Evolutionary conservation across 2,329 filamentous ascomycete species (phyloP), one percentile per base, ranked within the genome.

Genomic region (Penicillium sp.): DNA sequence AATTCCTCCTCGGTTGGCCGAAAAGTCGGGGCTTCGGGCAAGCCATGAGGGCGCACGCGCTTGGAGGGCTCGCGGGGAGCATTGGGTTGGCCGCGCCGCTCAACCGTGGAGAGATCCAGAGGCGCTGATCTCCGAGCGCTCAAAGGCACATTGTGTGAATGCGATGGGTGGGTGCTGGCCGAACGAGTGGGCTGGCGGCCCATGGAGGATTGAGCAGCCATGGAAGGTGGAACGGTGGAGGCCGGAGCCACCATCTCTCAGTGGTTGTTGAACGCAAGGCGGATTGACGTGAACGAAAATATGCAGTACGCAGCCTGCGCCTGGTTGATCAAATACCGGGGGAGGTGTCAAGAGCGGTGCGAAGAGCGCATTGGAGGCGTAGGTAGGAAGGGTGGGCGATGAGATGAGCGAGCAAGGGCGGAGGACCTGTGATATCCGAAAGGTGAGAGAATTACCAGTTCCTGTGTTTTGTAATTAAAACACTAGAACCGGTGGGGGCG

Each of bases 1-100:
- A 95, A 99, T 77, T 99, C 93, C 69, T 97, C 93, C 68, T 92
- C 89, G 0, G 92, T 97, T 35, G 95, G 95, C 65, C 88, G 85
- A 76, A 92, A 99, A 5, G 92, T 95, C 2, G 94, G 94, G 30
- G 95, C 94, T 74, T 98, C 94, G 66, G 90, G 85, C 45, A 99
- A 84, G 46, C 89, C 92, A 78, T 96, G 93, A 40, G 91, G 91
- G 55, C 95, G 87, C 68, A 86, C 87, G 74, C 89, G 88, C 76
- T 92, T 91, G n/a, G 85, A 83, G 6, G 88, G 85, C 73, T 96
- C 92, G 71, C 89, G 87, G 68, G 87, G 87, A 55, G 89, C 87
- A 33, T 87, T 92, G 26, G 91, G 86, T 69, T 95, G 90, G 55
- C 92, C 93, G 76, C 93, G 89, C 72, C 94, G 89, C 81, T 98